These are phyloP conservation scores for Erysimum cheiranthoides DNA, from an alignment of 345 rosid species.

Conservation along the genomic window DNA sequence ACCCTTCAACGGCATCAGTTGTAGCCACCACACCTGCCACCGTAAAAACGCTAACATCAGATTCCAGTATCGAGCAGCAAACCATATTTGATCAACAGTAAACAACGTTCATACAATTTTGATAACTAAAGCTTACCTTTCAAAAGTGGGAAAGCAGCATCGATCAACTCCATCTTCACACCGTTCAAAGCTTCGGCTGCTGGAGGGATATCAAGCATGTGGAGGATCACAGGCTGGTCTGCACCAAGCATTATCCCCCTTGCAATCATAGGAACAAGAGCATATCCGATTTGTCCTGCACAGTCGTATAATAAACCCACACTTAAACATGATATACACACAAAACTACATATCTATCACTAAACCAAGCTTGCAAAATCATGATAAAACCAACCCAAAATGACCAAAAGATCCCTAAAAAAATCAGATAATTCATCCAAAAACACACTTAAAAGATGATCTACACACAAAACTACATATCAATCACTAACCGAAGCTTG, in stretches of 20 bases:
- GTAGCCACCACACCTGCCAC: constrained; percentile 92
- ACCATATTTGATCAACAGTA: neutral
- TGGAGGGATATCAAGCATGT: constrained; percentile 96
- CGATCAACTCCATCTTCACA: constrained; percentile 94
- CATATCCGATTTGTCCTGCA: constrained; percentile 99
- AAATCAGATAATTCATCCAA: neutral
- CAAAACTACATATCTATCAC: neutral
- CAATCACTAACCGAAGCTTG: neutral
- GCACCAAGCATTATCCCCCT: constrained; percentile 96
- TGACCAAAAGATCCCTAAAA: neutral
- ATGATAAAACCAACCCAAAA: neutral
- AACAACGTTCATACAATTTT: neutral
- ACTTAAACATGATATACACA: neutral
- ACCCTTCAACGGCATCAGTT: constrained; percentile 89
- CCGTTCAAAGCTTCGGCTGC: constrained; percentile 99
- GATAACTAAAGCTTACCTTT: constrained; percentile 57
- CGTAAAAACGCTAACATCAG: neutral
- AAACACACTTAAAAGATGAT: neutral
- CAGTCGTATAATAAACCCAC: neutral
- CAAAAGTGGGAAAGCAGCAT: constrained; percentile 96
- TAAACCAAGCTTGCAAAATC: neutral
- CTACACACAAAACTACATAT: neutral
- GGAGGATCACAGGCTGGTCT: constrained; percentile 97
- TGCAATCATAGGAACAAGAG: constrained; percentile 98
- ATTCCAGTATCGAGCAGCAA: neutral